phyloP scores from a whole-genome alignment of 306 rosid species.

The Rosa lucieae region DNA sequence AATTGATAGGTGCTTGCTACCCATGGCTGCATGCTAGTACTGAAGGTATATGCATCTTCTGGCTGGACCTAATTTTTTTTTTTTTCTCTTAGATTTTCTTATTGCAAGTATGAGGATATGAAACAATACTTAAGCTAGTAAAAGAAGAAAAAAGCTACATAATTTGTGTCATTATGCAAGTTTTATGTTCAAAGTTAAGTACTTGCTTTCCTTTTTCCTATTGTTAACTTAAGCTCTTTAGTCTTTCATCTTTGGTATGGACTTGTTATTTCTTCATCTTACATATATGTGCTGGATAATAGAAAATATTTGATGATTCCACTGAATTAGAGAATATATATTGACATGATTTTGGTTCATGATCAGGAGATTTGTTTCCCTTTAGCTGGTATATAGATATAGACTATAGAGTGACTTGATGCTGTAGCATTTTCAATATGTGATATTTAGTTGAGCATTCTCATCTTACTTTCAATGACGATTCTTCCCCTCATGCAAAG shows the following conservation, averaged over 20 bases:
- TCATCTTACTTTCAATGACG: neutral
- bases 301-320: neutral
- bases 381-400: neutral
- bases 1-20: slow-evolving; percentile 69
- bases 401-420: neutral
- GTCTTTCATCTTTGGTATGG: neutral
- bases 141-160: neutral
- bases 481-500: neutral
- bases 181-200: neutral
- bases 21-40: slow-evolving; percentile 87
- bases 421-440: neutral
- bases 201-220: neutral
- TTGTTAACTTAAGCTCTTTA: neutral
- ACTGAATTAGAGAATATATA: too few species aligned
- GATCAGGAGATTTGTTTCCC: neutral
- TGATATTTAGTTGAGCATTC: too few species aligned
- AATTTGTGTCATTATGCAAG: neutral
- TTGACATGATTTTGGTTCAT: too few species aligned
- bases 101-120: neutral
- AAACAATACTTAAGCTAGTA: neutral
- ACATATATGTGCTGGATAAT: neutral
- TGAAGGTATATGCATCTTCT: slow-evolving; percentile 58
- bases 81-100: neutral
- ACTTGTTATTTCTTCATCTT: neutral
- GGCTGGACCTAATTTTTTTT: neutral